Evolutionary conservation across 805 yeast genomes (phyloP).

Genomic region (Myxozyma sirexii): DNA sequence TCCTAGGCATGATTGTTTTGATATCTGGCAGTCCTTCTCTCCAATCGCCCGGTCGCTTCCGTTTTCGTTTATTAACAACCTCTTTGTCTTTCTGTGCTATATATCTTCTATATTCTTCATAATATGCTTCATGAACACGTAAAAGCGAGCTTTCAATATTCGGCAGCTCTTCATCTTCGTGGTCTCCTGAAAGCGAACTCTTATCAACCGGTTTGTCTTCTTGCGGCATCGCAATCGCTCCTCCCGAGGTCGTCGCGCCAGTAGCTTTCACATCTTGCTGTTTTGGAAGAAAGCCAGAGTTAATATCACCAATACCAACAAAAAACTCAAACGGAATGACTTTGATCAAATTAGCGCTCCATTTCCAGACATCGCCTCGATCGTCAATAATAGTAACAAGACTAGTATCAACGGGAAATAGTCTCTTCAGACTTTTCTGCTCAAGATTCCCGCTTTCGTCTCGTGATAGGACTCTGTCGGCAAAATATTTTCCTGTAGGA

Average conservation of each 20-base stretch:
- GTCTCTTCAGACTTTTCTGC: constrained; percentile 80
- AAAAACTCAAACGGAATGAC: constrained; percentile 95
- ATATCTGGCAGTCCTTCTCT: constrained; percentile 55
- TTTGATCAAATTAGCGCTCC: constrained; percentile 88
- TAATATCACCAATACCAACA: constrained; percentile 96
- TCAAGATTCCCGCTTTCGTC: constrained; percentile 94
- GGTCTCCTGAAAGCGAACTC: constrained; percentile 48
- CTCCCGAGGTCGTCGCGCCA: constrained; percentile 13
- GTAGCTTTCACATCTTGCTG: constrained; percentile 43
- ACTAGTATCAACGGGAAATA: constrained; percentile 94
- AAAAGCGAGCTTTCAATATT: constrained; percentile 43
- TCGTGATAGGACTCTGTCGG: constrained; percentile 86
- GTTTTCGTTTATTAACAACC: constrained; percentile 22
- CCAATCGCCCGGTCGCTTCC: constrained; percentile 30
- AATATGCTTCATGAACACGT: constrained; percentile 66
- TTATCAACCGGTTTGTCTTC: constrained; percentile 36
- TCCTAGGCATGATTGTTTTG: constrained; percentile 67
- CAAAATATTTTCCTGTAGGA: constrained; percentile 83
- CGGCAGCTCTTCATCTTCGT: constrained; percentile 1
- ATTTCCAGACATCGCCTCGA: constrained; percentile 98
- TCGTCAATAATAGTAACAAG: constrained; percentile 97
- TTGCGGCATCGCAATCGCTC: constrained; percentile 21
- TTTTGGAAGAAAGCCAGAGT: constrained; percentile 86
- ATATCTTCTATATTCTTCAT: constrained; percentile 45
- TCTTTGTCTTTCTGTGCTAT: neutral